Evolutionary conservation across 129 eudicot genomes (phyloP), one percentile per base, ranked within the genome.

Genomic region (Rutidosis leptorrhynchoides): DNA sequence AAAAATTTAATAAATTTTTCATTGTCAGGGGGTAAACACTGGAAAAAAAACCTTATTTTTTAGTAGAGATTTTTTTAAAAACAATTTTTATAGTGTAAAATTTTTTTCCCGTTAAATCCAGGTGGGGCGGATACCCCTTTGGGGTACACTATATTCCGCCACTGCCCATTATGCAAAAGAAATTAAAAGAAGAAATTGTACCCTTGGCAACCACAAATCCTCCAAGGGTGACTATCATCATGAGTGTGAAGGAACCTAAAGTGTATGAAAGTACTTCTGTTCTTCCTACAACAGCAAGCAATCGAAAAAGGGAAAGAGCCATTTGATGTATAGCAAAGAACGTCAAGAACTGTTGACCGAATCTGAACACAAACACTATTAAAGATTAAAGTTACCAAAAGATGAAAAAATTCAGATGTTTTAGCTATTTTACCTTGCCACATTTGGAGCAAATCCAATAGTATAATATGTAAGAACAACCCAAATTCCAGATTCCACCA

Each of bases 241-340:
- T 24, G 16, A 75, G 21, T 17, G 57, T 75, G 74, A 75, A 75
- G 74, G 74, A 63, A 33, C 79, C 79, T 64, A 75, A 51, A n/a
- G 79, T 75, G 48, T 59, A 67, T 25, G 79, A 27, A 59, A 75
- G 73, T 32, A 75, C 69, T 59, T 75, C 79, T 67, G 79, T 75
- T 67, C 79, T 75, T 68, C 69, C 74, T 48, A 75, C 35, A 48
- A 74, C 79, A 60, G 79, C 79, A 49, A 75, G 16, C 68, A 67
- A 75, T 19, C 79, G 79, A 25, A 75, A 75, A 59, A 75, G 79
- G 56, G 79, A n/a, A 19, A 75, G 74, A 67, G 79, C 79, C 79
- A 75, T 75, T 75, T 75, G 79, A 67, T 75, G 79, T 75, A 75
- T 75, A 9, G 68, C 46, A 59, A 75, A 75, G 79, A 58, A 75